These are phyloP conservation scores for Saksenaea vasiformis DNA, from an alignment of 371 early-diverging fungal species.

Conservation along the genomic window DNA sequence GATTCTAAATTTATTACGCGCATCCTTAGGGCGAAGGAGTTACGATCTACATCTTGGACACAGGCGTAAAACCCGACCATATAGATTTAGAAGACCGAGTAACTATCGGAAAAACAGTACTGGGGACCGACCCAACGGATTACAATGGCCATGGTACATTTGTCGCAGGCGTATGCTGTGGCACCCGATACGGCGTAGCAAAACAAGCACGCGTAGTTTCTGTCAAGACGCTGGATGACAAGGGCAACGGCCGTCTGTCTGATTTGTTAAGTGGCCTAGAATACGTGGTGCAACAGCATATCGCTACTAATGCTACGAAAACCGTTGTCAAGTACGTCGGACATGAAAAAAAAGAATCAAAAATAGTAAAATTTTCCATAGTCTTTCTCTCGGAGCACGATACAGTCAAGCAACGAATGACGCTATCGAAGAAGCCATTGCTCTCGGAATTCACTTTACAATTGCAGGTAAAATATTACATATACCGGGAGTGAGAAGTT, in stretches of 20 bases:
- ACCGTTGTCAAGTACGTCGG: conserved; percentile 40
- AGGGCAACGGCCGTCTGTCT: conserved; percentile 53
- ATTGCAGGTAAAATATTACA: conserved; percentile 40
- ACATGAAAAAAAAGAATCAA: conserved; percentile 15
- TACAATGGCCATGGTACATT: conserved; percentile 58
- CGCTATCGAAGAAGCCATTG: conserved; percentile 54
- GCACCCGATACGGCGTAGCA: conserved; percentile 61
- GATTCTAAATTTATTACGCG: no score
- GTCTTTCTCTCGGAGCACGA: conserved; percentile 58
- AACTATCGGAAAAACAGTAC: conserved; percentile 32
- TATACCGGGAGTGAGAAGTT: conserved; percentile 24
- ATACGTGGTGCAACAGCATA: conserved; percentile 53
- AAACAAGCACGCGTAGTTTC: conserved; percentile 61
- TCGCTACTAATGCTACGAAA: conserved; percentile 20
- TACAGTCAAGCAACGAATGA: conserved; percentile 60
- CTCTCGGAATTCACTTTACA: conserved; percentile 56
- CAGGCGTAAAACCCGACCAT: conserved; percentile 30
- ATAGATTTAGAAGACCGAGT: conserved; percentile 40
- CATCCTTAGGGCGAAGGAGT: conserved; percentile 32
- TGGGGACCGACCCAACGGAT: conserved; percentile 26
- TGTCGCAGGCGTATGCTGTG: conserved; percentile 66
- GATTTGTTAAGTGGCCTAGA: conserved; percentile 68
- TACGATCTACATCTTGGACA: conserved; percentile 43
- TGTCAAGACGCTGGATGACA: conserved; percentile 60
- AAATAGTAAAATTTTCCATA: conserved; percentile 10